Evolutionary conservation across 345 rosid species (phyloP), one percentile per base, ranked within the genome.

Genomic region (Odontarrhena argentea): DNA sequence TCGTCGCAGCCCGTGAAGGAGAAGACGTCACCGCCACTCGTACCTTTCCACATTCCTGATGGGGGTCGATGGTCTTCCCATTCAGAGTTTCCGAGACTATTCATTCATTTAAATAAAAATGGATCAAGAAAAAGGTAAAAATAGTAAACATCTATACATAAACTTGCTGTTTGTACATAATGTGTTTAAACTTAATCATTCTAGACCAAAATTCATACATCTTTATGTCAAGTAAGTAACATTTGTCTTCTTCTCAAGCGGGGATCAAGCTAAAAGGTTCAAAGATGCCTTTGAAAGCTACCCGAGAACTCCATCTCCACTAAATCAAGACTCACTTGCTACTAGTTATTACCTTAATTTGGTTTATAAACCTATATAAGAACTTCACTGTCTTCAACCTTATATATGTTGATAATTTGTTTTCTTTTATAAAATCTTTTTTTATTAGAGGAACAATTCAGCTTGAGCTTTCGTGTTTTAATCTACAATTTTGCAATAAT

Each of bases 1-100:
- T 93, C 98, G 42, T 86, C 96, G 48, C 97, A 90, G 49, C 96
- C 98, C 8, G 97, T 93, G 69, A 93, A 90, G 42, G 90, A 93
- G 67, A 90, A 67, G 44, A 80, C 96, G 60, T 89, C 96, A 14
- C 98, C 97, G 12, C 98, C 98, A 49, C 80, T 86, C 26, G 97
- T 90, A 41, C 97, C 97, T 82, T 90, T 93, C 96, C 96, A 83
- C 40, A 42, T 71, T 22, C 97, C 98, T 5, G 91, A 72, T 60
- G 75, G 81, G 24, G 98, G 93, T 25, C 87, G 82, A 54, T 89
- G 96, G 64, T 93, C 96, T 75, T 85, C 97, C 98, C 98, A 93
- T 0, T 37, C 55, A 65, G 83, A 86, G 9, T 42, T 78, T 69
- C 93, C 93, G 1, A 15, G 48, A 70, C 98, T 89, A 54, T 7